Evolutionary conservation across 225 moss, liverwort and hornwort species (phyloP).

Genomic region (Antitrichia curtipendula): DNA sequence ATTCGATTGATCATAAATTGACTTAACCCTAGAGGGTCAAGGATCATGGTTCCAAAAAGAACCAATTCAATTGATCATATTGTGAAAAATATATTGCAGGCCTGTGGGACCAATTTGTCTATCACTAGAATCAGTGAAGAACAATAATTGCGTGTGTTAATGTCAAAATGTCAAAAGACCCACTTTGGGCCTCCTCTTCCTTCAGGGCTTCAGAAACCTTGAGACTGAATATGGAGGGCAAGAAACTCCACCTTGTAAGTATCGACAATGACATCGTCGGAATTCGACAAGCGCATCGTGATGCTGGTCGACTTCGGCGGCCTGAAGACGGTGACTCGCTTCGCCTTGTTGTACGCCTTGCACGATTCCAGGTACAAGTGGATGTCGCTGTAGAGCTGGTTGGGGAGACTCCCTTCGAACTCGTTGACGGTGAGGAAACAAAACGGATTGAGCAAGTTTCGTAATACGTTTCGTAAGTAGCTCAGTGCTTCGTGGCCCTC

Average conservation of each 20-base stretch:
- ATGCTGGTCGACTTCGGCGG: neutral
- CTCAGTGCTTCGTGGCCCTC: neutral
- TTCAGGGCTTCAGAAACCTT: neutral
- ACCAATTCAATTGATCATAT: neutral
- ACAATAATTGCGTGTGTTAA: neutral
- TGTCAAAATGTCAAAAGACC: neutral
- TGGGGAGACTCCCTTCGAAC: slow-evolving; percentile 9
- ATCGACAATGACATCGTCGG: slow-evolving; percentile 1
- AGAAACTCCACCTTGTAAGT: slow-evolving; percentile 9
- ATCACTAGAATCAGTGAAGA: neutral
- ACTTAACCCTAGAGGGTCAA: neutral
- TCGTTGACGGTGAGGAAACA: slow-evolving; percentile 8
- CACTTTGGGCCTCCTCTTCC: neutral
- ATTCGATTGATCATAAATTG: neutral
- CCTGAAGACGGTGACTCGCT: neutral
- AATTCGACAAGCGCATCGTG: slow-evolving; percentile 3
- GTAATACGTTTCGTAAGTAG: neutral
- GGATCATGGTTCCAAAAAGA: neutral
- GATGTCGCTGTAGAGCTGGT: slow-evolving; percentile 8
- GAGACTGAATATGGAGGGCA: neutral
- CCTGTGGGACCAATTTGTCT: neutral
- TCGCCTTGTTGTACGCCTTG: slow-evolving; percentile 9
- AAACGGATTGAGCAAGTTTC: slow-evolving; percentile 5
- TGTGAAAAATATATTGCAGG: neutral
- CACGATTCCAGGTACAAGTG: slow-evolving; percentile 13